phyloP scores from a whole-genome alignment of 2,329 filamentous ascomycete species.

The Colletotrichum lupini region DNA sequence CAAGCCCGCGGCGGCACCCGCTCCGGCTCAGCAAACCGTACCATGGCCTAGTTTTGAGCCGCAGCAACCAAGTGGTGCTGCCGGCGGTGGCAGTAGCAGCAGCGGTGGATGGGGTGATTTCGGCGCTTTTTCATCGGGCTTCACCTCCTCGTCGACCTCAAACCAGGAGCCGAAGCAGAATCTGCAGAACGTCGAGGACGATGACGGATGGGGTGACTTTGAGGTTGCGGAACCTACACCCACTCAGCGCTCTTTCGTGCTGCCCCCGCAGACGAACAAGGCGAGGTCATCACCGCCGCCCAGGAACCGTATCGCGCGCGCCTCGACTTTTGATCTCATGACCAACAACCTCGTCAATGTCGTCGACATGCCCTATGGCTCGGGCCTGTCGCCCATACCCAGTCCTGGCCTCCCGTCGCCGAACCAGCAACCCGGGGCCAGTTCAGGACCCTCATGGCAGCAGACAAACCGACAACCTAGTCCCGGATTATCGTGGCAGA shows the following conservation, averaged over 20 bases:
- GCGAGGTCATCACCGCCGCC: slow-evolving; percentile 37
- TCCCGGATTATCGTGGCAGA: slow-evolving; percentile 10
- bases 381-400: slow-evolving; percentile 23
- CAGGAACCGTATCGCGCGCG: slow-evolving; percentile 51
- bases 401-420: slow-evolving; percentile 21
- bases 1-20: slow-evolving; percentile 4
- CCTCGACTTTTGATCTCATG: slow-evolving; percentile 64
- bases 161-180: slow-evolving; percentile 32
- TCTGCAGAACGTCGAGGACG: slow-evolving; percentile 57
- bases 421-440: background rate
- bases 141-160: slow-evolving; percentile 34
- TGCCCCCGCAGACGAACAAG: slow-evolving; percentile 21
- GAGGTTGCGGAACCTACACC: slow-evolving; percentile 61
- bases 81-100: slow-evolving; percentile 13
- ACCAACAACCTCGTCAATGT: slow-evolving; percentile 62
- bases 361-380: slow-evolving; percentile 32
- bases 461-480: slow-evolving; percentile 6
- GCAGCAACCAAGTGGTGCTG: slow-evolving; percentile 37
- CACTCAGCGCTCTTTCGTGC: slow-evolving; percentile 34
- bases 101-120: slow-evolving; percentile 39
- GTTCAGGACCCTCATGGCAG: slow-evolving; percentile 8
- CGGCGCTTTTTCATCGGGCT: slow-evolving; percentile 26
- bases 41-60: slow-evolving; percentile 47
- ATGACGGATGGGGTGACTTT: slow-evolving; percentile 77
- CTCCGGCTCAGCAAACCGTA: slow-evolving; percentile 37